Conservation (phyloP, 352 stramenopile genomes). For the Pythium rhizo-oryzae region DNA sequence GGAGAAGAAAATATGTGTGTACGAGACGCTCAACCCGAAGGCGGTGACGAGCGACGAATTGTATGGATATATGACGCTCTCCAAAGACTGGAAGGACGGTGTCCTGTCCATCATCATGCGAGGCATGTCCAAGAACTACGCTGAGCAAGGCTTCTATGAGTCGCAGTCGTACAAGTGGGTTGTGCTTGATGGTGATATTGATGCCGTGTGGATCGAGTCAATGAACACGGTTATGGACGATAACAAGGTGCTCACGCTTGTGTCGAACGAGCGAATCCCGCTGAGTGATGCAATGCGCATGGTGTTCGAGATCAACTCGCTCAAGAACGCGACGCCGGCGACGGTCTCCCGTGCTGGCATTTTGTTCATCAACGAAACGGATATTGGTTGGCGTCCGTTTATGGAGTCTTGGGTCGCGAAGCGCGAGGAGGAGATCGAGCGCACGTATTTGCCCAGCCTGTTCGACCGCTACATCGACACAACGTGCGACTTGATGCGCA, state of each 20-base stretch:
- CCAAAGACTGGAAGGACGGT: conserved; percentile 90
- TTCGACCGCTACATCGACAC: conserved; percentile 98
- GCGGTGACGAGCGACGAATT: conserved; percentile 90
- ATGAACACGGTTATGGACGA: conserved; percentile 99
- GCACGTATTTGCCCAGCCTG: conserved; percentile 90
- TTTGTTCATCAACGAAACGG: conserved; percentile 88
- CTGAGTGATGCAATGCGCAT: conserved; percentile 87
- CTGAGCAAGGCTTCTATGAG: conserved; percentile 94
- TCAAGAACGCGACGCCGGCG: conserved; percentile 87
- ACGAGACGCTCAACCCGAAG: conserved; percentile 90
- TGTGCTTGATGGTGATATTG: conserved; percentile 87
- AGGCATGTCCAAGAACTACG: conserved; percentile 90
- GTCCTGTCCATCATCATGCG: conserved; percentile 92
- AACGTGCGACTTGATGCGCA: conserved; percentile 93
- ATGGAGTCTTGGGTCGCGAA: conserved; percentile 96
- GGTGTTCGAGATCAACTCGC: conserved; percentile 91
- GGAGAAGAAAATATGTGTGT: conserved; percentile 89
- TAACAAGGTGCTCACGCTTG: conserved; percentile 95
- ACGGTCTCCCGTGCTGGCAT: conserved; percentile 89
- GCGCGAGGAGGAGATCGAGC: conserved; percentile 90
- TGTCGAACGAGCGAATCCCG: conserved; percentile 88
- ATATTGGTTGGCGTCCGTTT: conserved; percentile 96
- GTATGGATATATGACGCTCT: conserved; percentile 94
- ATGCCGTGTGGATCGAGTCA: conserved; percentile 89
- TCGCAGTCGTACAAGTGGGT: conserved; percentile 93